Base-by-base conservation (phyloP, 2,329 filamentous ascomycete species). In the Didymella pinodella region DNA sequence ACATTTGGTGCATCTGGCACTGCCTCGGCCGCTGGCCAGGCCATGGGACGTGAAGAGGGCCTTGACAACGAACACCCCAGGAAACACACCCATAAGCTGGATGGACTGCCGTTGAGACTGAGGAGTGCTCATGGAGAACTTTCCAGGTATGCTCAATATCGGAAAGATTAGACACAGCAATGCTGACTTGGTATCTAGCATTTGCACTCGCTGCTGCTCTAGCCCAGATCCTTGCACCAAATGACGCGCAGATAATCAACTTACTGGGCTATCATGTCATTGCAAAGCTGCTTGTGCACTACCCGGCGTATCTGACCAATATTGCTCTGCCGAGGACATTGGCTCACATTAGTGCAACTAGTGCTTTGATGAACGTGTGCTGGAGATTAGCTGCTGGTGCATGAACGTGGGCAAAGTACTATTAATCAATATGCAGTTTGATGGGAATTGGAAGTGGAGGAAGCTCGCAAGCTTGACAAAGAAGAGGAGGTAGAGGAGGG, bases 51-150 rank as follows among this genome's bases (percentile, higher is more conserved):
- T 16, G 52, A 59, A n/a, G 62, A 64, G 6, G 65, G 22, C 52
- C 59, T 41, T 44, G 62, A 51, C 61, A 67, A 58, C 4, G 62
- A 66, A 1, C 65, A 69, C 28, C 65, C 66, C 18, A 51, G 66
- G 12, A 66, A 65, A 43, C 56, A 69, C 47, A 25, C 65, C 2
- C 44, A 61, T 11, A 18, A 48, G 3, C 44, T 69, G 5, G 47
- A 63, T 0, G 66, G 66, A 0, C n/a, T 69, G 12, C 66, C 66
- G 1, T 49, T 69, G n/a, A 57, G 66, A 12, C 12, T 69, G 22
- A 57, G 64, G 16, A 69, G 66, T 31, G 65, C 66, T 14, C 3
- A 59, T 69, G 64, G 66, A 69, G 41, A 69, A 67, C 40, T 69
- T 69, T n/a, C 66, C 65, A 5, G 66, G 63, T 67, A 48, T n/a